Evolutionary conservation across 805 yeast species (phyloP).

Genomic region (Yamadazyma insecticola): DNA sequence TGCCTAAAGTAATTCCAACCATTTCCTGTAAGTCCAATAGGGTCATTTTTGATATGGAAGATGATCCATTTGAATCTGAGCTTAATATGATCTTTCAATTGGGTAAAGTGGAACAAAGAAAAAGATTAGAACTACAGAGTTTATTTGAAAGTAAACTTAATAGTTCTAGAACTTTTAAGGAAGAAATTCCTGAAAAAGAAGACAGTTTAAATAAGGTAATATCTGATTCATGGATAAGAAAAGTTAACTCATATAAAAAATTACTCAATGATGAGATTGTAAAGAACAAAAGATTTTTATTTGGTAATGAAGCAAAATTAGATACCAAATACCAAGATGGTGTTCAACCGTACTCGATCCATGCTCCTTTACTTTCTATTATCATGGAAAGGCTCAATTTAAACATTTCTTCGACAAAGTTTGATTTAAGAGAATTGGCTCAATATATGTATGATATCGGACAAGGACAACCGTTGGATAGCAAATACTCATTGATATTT

Average conservation of each 20-base stretch:
- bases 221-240: conserved; percentile 66
- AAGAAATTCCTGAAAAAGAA: conserved; percentile 10
- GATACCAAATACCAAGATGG: conserved; percentile 15
- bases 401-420: conserved; percentile 21
- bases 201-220: conserved; percentile 40
- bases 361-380: conserved; percentile 33
- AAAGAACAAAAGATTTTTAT: conserved; percentile 26
- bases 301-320: conserved; percentile 28
- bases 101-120: conserved; percentile 36
- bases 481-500: conserved; percentile 60
- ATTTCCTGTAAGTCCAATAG: conserved; percentile 21
- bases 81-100: conserved; percentile 38
- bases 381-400: conserved; percentile 24
- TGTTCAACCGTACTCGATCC: conserved; percentile 24
- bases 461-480: conserved; percentile 74
- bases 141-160: conserved; percentile 18
- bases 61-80: conserved; percentile 41
- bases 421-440: conserved; percentile 38
- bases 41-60: conserved; percentile 35
- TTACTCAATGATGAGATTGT: conserved; percentile 36
- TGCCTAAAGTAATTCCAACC: conserved; percentile 23
- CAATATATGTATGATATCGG: conserved; percentile 70
- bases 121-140: conserved; percentile 26
- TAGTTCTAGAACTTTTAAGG: neutral
- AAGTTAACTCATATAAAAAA: conserved; percentile 46